Evolutionary conservation across 1,284 basidiomycete genomes (phyloP).

Genomic region (Ganoderma resinaceum): DNA sequence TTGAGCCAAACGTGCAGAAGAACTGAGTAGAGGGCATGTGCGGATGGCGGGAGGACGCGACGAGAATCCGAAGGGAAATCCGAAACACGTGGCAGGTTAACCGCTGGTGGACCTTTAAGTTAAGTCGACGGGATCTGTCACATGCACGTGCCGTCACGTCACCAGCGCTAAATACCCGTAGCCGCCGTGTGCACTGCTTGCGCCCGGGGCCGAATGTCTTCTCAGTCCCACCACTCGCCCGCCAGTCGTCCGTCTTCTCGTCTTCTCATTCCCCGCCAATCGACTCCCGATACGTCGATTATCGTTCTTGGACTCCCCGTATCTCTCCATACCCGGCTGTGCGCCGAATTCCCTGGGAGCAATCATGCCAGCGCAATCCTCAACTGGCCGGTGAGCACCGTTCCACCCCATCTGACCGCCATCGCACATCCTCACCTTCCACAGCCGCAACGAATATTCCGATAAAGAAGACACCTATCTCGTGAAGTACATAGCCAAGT

Average conservation of each 20-base stretch:
- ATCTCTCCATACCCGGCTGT: background rate
- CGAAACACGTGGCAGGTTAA: too few species aligned
- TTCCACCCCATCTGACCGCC: background rate
- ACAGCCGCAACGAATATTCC: slow-evolving; percentile 10
- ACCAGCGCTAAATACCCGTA: too few species aligned
- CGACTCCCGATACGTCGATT: background rate
- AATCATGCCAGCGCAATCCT: background rate
- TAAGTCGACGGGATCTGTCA: too few species aligned
- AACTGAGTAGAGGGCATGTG: too few species aligned
- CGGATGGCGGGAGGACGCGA: too few species aligned
- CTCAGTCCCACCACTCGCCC: background rate
- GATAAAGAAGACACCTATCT: slow-evolving; percentile 26
- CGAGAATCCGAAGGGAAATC: too few species aligned
- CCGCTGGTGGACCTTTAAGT: too few species aligned
- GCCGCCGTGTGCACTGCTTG: too few species aligned
- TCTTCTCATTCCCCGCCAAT: background rate
- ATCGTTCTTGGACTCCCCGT: background rate
- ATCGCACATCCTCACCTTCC: background rate
- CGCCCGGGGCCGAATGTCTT: background rate
- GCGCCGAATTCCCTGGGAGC: background rate
- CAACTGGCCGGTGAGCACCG: background rate
- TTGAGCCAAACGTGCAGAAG: too few species aligned
- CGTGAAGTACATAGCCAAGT: slow-evolving; percentile 35
- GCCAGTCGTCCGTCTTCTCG: background rate
- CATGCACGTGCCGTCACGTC: too few species aligned